Evolutionary conservation across 192 early-diverging fungal species (phyloP), one percentile per base, ranked within the genome.

Genomic region (Rhizophagus clarus): DNA sequence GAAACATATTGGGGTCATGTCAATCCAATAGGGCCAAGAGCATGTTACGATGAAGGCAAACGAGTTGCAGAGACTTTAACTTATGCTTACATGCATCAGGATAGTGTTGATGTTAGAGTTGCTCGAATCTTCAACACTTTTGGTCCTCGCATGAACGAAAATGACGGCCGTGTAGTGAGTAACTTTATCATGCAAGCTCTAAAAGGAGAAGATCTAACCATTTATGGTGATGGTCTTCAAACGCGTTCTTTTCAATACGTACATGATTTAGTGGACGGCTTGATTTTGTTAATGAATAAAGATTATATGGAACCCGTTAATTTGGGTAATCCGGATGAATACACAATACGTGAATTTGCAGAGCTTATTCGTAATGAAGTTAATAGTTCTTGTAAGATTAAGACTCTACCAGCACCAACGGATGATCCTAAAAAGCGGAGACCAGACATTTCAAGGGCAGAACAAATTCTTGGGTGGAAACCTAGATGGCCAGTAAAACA

Each of bases 31-130:
- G 95, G 95, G 45, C 93, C 93, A 17, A 83, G 95, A 63, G 94
- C 94, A 4, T 96, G 95, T 81, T 96, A 96, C 82, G 95, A 96
- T 67, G 95, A 96, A 84, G 95, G 94, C 49, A 96, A 96, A 77
- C 88, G 95, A 47, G 90, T 94, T 32, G 93, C 94, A n/a, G 95
- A 96, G 69, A 95, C 95, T 1, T 81, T 96, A 37, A 91, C 92
- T 2, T 96, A 93, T 82, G 87, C 90, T 9, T 96, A 95, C 79
- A 91, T 90, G 84, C 83, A 89, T 61, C 93, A 95, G 75, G 90
- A 94, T 76, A 83, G 88, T 32, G 91, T 95, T 34, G 89, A 95
- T 75, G 91, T 94, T 24, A 88, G 94, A 29, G 93, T 96, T 6
- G 92, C 90, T 15, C 88, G 93, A 37, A 94, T 95, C 51, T 95